phyloP scores from a whole-genome alignment of 805 yeast genomes.

The Teunomyces gatunensis region DNA sequence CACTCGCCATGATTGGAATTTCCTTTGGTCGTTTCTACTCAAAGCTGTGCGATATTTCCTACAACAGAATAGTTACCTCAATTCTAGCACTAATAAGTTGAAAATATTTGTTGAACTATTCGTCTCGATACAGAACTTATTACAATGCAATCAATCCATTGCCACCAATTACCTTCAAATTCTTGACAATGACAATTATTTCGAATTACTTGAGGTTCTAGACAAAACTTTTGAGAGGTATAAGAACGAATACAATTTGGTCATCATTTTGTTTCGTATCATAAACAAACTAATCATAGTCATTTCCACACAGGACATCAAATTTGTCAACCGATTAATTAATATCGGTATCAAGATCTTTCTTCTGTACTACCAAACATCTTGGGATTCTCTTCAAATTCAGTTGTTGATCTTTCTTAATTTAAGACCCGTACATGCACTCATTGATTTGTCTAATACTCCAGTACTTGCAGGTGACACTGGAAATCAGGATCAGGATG shows the following conservation, averaged over 20 bases:
- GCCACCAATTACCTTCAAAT: constrained; percentile 20
- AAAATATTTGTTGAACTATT: constrained; percentile 20
- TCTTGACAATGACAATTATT: constrained; percentile 14
- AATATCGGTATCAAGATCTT: constrained; percentile 37
- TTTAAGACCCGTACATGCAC: constrained; percentile 37
- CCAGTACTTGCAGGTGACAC: constrained; percentile 26
- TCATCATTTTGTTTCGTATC: constrained; percentile 33
- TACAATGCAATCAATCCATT: constrained; percentile 19
- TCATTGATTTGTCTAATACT: constrained; percentile 24
- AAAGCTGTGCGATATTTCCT: constrained; percentile 15
- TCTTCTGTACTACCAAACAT: constrained; percentile 35
- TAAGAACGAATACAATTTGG: constrained; percentile 24
- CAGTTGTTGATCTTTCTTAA: constrained; percentile 48
- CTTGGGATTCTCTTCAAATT: constrained; percentile 39
- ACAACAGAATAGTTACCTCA: constrained; percentile 4
- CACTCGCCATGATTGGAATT: constrained; percentile 25
- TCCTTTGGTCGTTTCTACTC: constrained; percentile 21
- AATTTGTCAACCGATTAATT: constrained; percentile 35
- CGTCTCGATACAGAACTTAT: constrained; percentile 15
- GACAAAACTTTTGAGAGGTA: constrained; percentile 12
- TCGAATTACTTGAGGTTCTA: constrained; percentile 17
- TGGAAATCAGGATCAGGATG: constrained; percentile 7
- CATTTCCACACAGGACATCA: constrained; percentile 40
- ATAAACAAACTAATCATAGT: constrained; percentile 45
- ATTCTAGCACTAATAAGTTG: constrained; percentile 14